Conservation (phyloP, 306 rosid species). For the Mucuna pruriens region DNA sequence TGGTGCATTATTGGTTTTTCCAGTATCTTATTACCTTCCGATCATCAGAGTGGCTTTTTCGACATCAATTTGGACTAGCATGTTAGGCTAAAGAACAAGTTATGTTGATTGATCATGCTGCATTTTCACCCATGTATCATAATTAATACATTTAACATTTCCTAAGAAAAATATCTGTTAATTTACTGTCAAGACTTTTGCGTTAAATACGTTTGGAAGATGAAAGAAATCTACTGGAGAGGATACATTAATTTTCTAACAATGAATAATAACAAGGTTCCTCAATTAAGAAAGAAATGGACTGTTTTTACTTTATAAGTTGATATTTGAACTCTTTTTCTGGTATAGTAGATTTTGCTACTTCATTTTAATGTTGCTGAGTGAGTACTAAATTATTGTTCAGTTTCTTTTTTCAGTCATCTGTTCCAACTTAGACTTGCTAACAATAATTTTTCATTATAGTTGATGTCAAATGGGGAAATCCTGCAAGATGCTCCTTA, state of each 20-base stretch:
- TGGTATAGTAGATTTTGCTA: neutral
- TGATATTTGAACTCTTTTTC: neutral
- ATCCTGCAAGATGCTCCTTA: conserved; percentile 55
- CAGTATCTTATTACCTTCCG: no score
- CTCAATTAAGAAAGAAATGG: neutral
- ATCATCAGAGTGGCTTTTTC: no score
- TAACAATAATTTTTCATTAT: neutral
- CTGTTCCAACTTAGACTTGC: neutral
- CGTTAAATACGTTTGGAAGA: neutral
- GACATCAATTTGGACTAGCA: neutral
- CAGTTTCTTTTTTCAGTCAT: neutral
- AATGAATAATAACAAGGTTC: neutral
- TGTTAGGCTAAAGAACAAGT: neutral
- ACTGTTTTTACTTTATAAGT: neutral
- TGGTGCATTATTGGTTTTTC: no score
- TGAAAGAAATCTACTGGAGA: neutral
- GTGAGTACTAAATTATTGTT: neutral
- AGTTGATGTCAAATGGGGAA: conserved; percentile 65
- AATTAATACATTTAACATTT: neutral
- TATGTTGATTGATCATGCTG: neutral
- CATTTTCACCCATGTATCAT: neutral
- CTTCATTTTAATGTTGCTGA: neutral
- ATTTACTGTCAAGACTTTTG: neutral
- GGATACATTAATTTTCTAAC: neutral
- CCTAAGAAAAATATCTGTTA: neutral